Conservation (phyloP, 306 rosid genomes). For the Inga oerstediana region DNA sequence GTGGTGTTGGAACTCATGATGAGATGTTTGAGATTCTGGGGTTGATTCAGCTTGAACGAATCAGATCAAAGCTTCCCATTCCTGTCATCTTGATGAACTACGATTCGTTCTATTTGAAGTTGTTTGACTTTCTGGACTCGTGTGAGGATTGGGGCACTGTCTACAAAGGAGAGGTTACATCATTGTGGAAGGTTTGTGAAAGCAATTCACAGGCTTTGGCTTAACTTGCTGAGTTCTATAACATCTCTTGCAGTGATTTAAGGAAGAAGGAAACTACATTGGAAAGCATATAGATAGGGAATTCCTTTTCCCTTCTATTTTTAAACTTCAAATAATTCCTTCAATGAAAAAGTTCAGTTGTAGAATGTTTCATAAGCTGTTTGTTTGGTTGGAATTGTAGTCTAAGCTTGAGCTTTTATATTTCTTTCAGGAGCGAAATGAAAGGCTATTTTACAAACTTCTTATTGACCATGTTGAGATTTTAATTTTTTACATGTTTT, state of each 20-base stretch:
- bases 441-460: too few relatives aligned
- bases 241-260: constrained; percentile 38
- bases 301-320: background rate
- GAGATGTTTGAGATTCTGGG: constrained; percentile 77
- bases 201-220: constrained; percentile 77
- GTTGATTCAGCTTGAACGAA: constrained; percentile 77
- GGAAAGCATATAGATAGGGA: constrained; percentile 21
- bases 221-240: constrained; percentile 70
- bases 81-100: constrained; percentile 90
- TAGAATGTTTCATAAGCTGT: background rate
- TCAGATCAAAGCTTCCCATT: constrained; percentile 76
- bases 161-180: constrained; percentile 73
- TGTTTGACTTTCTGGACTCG: constrained; percentile 66
- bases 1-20: constrained; percentile 91
- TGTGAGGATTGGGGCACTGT: constrained; percentile 83
- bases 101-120: constrained; percentile 73
- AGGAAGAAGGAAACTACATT: constrained; percentile 35
- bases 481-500: too few relatives aligned
- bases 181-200: constrained; percentile 82
- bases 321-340: too few relatives aligned
- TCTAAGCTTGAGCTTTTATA: too few relatives aligned
- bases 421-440: too few relatives aligned
- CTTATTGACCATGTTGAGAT: too few relatives aligned
- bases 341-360: background rate
- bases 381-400: background rate